phyloP scores from a whole-genome alignment of 768 basidiomycete genomes.

The Rhodotorula taiwanensis region DNA sequence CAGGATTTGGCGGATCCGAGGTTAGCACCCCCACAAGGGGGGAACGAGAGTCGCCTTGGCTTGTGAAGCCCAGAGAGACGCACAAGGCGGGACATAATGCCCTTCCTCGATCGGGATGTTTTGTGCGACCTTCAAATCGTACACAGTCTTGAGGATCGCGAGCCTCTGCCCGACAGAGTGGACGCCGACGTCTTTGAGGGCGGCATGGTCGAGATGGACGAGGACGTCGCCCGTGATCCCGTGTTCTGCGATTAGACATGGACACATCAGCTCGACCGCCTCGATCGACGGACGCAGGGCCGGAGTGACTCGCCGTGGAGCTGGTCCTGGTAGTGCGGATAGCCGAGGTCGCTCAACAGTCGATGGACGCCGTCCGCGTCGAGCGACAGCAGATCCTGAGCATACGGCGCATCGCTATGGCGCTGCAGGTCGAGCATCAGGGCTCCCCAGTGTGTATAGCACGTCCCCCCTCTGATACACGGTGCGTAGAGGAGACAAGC shows the following conservation, averaged over 20 bases:
- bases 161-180: slow-evolving; percentile 85
- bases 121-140: slow-evolving; percentile 76
- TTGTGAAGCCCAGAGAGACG: neutral
- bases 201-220: slow-evolving; percentile 71
- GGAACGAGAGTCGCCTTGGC: neutral
- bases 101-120: slow-evolving; percentile 74
- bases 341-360: slow-evolving; percentile 72
- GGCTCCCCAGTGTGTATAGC: neutral
- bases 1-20: neutral
- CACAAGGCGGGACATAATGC: slow-evolving; percentile 83
- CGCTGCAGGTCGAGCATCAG: slow-evolving; percentile 9
- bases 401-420: slow-evolving; percentile 2
- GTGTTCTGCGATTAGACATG: slow-evolving; percentile 60
- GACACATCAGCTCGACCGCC: neutral
- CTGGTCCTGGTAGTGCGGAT: slow-evolving; percentile 74
- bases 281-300: slow-evolving; percentile 25
- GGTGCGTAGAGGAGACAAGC: too few species aligned
- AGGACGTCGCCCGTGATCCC: slow-evolving; percentile 86
- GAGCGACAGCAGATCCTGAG: slow-evolving; percentile 2
- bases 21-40: slow-evolving; percentile 4
- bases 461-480: too few species aligned
- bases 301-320: slow-evolving; percentile 53
- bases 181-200: slow-evolving; percentile 78
- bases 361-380: slow-evolving; percentile 55
- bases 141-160: slow-evolving; percentile 84